Evolutionary conservation across 2,329 filamentous ascomycete genomes (phyloP).

Genomic region (Hortaea werneckii): DNA sequence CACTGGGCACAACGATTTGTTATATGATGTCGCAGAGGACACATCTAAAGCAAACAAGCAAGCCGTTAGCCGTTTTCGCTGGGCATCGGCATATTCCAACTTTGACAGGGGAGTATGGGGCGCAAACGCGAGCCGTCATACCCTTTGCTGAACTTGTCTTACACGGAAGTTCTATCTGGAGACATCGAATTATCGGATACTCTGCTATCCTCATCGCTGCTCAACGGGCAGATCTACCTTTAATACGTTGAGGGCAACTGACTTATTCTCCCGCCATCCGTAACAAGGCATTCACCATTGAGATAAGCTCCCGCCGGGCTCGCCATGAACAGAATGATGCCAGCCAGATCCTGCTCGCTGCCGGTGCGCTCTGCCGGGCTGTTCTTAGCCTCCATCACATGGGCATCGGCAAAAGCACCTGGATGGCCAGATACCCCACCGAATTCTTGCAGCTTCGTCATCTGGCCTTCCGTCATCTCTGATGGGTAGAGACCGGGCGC

Average conservation of each 20-base stretch:
- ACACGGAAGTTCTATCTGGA: too few relatives aligned
- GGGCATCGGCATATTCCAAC: too few relatives aligned
- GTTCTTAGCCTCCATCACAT: slow-evolving; percentile 34
- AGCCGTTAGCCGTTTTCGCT: too few relatives aligned
- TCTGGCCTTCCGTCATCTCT: slow-evolving; percentile 18
- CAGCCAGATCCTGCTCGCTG: slow-evolving; percentile 53
- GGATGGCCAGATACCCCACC: slow-evolving; percentile 12
- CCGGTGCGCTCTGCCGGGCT: slow-evolving; percentile 53
- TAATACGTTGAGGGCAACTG: slow-evolving; percentile 47
- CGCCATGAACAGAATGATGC: slow-evolving; percentile 55
- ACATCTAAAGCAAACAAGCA: too few relatives aligned
- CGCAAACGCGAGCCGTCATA: too few relatives aligned
- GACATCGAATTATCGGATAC: too few relatives aligned
- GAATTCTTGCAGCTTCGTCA: slow-evolving; percentile 13
- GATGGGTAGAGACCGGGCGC: slow-evolving; percentile 33
- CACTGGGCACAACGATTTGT: neutral
- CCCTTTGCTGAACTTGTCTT: too few relatives aligned
- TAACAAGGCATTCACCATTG: slow-evolving; percentile 53
- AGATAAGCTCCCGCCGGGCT: slow-evolving; percentile 55
- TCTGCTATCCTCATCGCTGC: too few relatives aligned
- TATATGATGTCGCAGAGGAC: neutral
- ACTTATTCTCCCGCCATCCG: slow-evolving; percentile 53
- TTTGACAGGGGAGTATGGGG: too few relatives aligned
- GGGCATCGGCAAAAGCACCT: slow-evolving; percentile 38
- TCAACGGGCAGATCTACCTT: neutral